Conservation (phyloP, 768 basidiomycete genomes). For the Leccinum subgranulosum region DNA sequence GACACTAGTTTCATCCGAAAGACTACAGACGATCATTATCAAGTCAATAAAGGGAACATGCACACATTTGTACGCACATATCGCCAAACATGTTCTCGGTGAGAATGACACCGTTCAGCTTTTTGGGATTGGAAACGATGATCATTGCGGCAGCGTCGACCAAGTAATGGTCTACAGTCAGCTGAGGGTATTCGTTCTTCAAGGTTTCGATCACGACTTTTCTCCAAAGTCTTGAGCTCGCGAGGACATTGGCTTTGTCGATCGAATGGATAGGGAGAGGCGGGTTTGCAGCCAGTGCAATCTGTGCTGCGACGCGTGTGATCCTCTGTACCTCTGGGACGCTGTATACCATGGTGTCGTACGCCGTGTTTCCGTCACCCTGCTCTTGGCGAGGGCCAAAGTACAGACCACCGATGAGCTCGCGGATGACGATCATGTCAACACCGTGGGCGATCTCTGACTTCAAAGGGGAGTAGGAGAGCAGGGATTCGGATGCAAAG, state of each 20-base stretch:
- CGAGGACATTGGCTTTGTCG: slow-evolving; percentile 99
- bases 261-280: slow-evolving; percentile 88
- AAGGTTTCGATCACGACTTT: slow-evolving; percentile 87
- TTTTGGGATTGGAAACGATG: slow-evolving; percentile 84
- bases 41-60: neutral
- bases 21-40: slow-evolving; percentile 41
- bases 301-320: slow-evolving; percentile 91
- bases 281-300: slow-evolving; percentile 79
- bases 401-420: slow-evolving; percentile 95
- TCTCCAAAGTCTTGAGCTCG: slow-evolving; percentile 91
- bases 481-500: slow-evolving; percentile 88
- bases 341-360: slow-evolving; percentile 93
- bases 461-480: slow-evolving; percentile 86
- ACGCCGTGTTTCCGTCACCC: slow-evolving; percentile 68
- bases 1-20: slow-evolving; percentile 95
- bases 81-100: slow-evolving; percentile 98
- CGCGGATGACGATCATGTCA: slow-evolving; percentile 91
- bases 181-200: slow-evolving; percentile 80
- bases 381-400: slow-evolving; percentile 93
- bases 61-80: slow-evolving; percentile 60
- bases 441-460: slow-evolving; percentile 78
- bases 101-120: slow-evolving; percentile 91
- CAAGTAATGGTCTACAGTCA: slow-evolving; percentile 85
- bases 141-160: slow-evolving; percentile 98
- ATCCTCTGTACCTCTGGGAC: slow-evolving; percentile 90